Conservation (phyloP, 2,329 filamentous ascomycete genomes). For the Colletotrichum sp. region DNA sequence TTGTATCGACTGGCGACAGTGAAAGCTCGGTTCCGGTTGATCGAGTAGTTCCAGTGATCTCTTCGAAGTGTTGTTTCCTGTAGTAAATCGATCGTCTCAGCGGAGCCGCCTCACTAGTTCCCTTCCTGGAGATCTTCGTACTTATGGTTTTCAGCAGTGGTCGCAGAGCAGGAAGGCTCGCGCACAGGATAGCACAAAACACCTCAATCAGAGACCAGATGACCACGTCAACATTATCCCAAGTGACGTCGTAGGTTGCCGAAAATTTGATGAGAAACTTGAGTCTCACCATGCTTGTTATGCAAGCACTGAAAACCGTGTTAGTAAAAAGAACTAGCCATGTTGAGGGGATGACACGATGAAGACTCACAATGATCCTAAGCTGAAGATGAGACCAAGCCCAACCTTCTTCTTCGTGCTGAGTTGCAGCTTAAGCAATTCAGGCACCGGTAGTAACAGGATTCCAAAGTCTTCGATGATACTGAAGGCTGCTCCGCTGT, state of each 20-base stretch:
- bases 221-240: constrained; percentile 32
- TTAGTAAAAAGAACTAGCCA: not conserved
- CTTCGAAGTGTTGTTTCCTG: not conserved
- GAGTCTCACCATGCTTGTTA: constrained; percentile 21
- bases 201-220: constrained; percentile 36
- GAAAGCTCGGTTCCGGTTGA: constrained; percentile 15
- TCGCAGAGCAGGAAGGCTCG: constrained; percentile 45
- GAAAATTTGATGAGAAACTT: constrained; percentile 17
- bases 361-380: constrained; percentile 19
- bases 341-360: not conserved
- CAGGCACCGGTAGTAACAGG: constrained; percentile 13
- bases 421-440: constrained; percentile 7
- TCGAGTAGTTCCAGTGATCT: not conserved
- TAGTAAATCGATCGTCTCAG: not conserved
- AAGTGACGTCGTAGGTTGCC: constrained; percentile 13
- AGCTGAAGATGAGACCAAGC: constrained; percentile 7
- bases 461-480: constrained; percentile 20
- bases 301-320: constrained; percentile 3
- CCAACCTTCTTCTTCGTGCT: constrained; percentile 1
- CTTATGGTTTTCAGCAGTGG: constrained; percentile 28
- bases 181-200: constrained; percentile 42
- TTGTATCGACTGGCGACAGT: not conserved
- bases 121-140: constrained; percentile 18
- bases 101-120: not conserved
- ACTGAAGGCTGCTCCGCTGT: not conserved